Evolutionary conservation across 495 filamentous ascomycete genomes (phyloP).

Genomic region (Oidiodendron maius): DNA sequence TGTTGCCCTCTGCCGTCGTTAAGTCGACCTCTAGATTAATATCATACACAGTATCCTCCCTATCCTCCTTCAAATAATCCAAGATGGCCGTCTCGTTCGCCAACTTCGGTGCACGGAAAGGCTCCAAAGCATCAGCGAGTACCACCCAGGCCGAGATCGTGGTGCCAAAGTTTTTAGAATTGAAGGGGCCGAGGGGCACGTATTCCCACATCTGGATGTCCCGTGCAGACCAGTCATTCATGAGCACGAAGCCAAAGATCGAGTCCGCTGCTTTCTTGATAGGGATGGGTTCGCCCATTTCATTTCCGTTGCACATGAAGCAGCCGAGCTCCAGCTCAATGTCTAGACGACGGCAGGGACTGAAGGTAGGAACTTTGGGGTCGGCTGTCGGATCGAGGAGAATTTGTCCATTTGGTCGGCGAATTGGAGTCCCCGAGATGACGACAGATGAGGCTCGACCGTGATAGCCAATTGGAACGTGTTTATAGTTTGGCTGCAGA

Average conservation of each 20-base stretch:
- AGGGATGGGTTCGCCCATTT: constrained; percentile 55
- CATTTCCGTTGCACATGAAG: constrained; percentile 65
- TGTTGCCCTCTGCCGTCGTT: constrained; percentile 52
- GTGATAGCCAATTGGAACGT: constrained; percentile 87
- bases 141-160: constrained; percentile 88
- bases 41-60: constrained; percentile 60
- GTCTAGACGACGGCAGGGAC: constrained; percentile 63
- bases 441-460: constrained; percentile 76
- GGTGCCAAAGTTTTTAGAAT: constrained; percentile 89
- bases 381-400: constrained; percentile 56
- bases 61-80: constrained; percentile 63
- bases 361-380: constrained; percentile 55
- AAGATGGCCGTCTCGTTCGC: constrained; percentile 59
- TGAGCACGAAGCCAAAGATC: constrained; percentile 81
- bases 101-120: constrained; percentile 47
- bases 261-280: constrained; percentile 66
- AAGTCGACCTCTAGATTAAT: constrained; percentile 72
- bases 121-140: constrained; percentile 73
- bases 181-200: constrained; percentile 80
- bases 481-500: constrained; percentile 84
- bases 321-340: constrained; percentile 85
- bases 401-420: constrained; percentile 79
- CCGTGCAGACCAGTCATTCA: constrained; percentile 94
- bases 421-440: constrained; percentile 67
- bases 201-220: constrained; percentile 94